Percentiles rank a stretch among this genome's conserved stretches.
phyloP scores from a whole-genome alignment of 352 stramenopile genomes.

The Pythium sp. region DNA sequence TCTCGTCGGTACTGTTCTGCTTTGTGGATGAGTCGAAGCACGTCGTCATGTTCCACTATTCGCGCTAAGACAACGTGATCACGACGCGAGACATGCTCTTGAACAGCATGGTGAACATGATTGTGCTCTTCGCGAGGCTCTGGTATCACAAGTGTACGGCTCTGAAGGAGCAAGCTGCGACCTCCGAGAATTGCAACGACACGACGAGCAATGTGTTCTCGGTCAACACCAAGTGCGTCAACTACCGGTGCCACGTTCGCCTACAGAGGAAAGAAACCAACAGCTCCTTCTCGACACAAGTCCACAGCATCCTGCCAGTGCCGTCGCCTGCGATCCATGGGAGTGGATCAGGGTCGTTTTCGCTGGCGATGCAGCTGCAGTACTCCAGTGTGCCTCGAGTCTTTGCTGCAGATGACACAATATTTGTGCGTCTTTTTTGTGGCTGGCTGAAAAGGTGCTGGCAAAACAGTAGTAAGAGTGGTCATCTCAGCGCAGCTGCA shows the following conservation, averaged over 20 bases:
- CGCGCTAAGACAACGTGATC: slow-evolving; percentile 13
- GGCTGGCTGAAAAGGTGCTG: not conserved
- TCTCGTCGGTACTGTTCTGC: slow-evolving; percentile 21
- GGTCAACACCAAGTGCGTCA: slow-evolving; percentile 21
- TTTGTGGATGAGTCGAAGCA: slow-evolving; percentile 20
- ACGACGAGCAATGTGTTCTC: slow-evolving; percentile 18
- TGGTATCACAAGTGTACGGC: slow-evolving; percentile 27
- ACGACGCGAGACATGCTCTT: slow-evolving; percentile 28
- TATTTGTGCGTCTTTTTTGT: not conserved
- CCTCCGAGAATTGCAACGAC: not conserved
- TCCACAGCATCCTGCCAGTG: not conserved
- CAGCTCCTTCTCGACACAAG: not conserved
- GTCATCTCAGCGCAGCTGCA: not conserved
- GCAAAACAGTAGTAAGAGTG: not conserved
- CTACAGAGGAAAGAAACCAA: not conserved
- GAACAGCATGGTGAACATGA: slow-evolving; percentile 28
- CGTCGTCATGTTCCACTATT: slow-evolving; percentile 16
- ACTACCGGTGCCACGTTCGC: slow-evolving; percentile 27
- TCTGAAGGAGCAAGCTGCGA: not conserved
- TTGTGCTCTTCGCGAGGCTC: slow-evolving; percentile 26
- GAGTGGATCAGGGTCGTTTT: not conserved
- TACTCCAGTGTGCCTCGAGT: not conserved
- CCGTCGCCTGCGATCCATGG: not conserved
- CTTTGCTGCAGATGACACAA: not conserved
- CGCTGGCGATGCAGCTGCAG: not conserved